These are phyloP conservation scores for Phytophthora brassicae DNA, from an alignment of 352 stramenopile species.

Conservation along the genomic window DNA sequence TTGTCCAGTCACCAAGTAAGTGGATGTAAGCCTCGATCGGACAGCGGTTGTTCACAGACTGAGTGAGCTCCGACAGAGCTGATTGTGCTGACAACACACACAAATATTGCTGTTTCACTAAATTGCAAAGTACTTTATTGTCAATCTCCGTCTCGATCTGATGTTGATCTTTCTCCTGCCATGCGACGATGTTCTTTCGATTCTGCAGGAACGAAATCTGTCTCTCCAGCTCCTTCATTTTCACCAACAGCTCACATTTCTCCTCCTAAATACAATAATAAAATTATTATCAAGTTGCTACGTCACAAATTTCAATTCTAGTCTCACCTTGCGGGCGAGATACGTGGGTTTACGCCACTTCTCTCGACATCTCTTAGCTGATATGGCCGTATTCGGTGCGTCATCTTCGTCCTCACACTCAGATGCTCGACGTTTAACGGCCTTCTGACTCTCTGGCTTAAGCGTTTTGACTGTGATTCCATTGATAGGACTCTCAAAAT, in stretches of 20 bases:
- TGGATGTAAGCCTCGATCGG: conserved; percentile 49
- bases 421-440: conserved; percentile 17
- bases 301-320: too few relatives aligned
- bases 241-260: conserved; percentile 34
- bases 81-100: conserved; percentile 38
- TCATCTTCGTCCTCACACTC: conserved; percentile 20
- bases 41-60: conserved; percentile 29
- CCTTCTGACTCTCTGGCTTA: not conserved
- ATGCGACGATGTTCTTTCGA: conserved; percentile 28
- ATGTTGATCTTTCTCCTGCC: conserved; percentile 28
- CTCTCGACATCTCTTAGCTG: conserved; percentile 19
- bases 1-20: conserved; percentile 30
- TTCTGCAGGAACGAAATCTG: conserved; percentile 38
- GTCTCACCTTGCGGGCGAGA: conserved; percentile 29
- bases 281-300: too few relatives aligned
- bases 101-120: conserved; percentile 36
- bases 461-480: not conserved
- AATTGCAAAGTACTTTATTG: conserved; percentile 38
- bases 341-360: conserved; percentile 47
- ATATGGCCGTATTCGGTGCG: not conserved
- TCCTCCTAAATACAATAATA: conserved; percentile 36
- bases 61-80: conserved; percentile 37
- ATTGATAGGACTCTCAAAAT: not conserved
- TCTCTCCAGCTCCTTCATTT: conserved; percentile 37
- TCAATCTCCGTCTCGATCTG: conserved; percentile 32